A percentile compares a stretch with the other conserved stretches of the same genome.
Evolutionary conservation across 352 stramenopile species (phyloP).

Genomic region (Pythium rishiriense): DNA sequence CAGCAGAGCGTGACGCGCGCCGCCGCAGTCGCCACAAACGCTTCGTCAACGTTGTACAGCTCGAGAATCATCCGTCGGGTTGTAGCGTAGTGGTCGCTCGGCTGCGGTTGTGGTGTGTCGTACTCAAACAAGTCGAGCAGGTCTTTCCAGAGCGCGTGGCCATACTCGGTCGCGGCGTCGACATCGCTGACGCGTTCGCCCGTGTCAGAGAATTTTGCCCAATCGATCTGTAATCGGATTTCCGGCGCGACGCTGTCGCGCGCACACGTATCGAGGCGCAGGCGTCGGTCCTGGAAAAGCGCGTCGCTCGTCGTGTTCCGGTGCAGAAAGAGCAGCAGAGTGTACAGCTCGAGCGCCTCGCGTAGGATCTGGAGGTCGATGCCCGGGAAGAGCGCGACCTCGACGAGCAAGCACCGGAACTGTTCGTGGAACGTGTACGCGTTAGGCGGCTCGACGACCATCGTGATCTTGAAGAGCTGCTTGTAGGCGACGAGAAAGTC

Average conservation of each 20-base stretch:
- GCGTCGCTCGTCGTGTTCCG: conserved; percentile 6
- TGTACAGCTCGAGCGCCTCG: conserved; percentile 7
- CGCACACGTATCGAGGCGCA: background rate
- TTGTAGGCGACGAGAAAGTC: background rate
- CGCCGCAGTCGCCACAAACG: background rate
- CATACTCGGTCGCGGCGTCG: background rate
- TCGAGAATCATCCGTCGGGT: conserved; percentile 1
- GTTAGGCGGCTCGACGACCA: background rate
- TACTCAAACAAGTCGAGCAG: background rate
- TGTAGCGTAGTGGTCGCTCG: conserved; percentile 2
- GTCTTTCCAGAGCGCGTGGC: background rate
- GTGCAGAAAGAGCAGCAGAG: conserved; percentile 11
- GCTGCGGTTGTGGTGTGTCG: background rate
- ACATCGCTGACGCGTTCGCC: background rate
- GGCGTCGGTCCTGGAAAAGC: background rate
- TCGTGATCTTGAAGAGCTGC: background rate
- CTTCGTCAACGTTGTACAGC: conserved; percentile 8
- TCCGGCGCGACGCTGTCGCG: background rate
- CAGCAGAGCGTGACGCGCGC: background rate
- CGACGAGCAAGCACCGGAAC: background rate
- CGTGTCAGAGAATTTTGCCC: background rate
- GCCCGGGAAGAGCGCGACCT: background rate
- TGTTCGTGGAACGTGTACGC: background rate
- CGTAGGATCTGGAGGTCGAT: background rate
- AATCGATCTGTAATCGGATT: background rate